A percentile compares a stretch with the other conserved stretches of the same genome.
phyloP scores from a whole-genome alignment of 2,329 filamentous ascomycete species.

The Chaetomiaceae sp. region DNA sequence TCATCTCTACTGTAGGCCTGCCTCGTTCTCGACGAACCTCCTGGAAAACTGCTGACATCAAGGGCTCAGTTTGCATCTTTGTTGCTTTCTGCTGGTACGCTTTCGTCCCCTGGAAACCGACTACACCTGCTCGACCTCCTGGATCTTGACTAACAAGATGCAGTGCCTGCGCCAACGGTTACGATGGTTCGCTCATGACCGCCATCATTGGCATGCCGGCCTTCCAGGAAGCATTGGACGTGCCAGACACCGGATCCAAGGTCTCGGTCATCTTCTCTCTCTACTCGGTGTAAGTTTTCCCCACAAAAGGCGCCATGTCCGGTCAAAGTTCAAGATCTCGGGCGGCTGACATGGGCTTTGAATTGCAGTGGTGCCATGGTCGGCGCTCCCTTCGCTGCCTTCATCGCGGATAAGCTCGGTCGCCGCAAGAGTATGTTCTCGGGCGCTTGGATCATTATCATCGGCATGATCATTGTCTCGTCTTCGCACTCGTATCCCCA shows the following conservation, averaged over 20 bases:
- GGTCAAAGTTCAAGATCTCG: neutral
- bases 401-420: conserved; percentile 42
- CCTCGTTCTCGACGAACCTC: neutral
- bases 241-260: conserved; percentile 34
- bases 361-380: conserved; percentile 39
- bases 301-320: conserved; percentile 2
- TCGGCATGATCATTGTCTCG: conserved; percentile 41
- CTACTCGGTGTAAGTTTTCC: conserved; percentile 43
- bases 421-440: conserved; percentile 43
- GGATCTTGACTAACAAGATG: neutral
- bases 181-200: conserved; percentile 45
- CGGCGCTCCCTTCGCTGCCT: conserved; percentile 39
- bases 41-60: neutral
- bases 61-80: conserved; percentile 38
- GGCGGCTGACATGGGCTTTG: neutral
- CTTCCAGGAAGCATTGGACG: conserved; percentile 39
- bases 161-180: conserved; percentile 43
- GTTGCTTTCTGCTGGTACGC: conserved; percentile 40
- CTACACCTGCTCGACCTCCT: neutral
- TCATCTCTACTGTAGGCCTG: conserved; percentile 37
- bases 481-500: conserved; percentile 36
- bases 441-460: conserved; percentile 41
- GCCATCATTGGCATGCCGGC: conserved; percentile 41
- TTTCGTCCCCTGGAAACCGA: neutral
- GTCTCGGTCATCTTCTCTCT: conserved; percentile 44